These are phyloP conservation scores for Mortierella sp. DNA, from an alignment of 371 early-diverging fungal genomes.

Conservation along the genomic window DNA sequence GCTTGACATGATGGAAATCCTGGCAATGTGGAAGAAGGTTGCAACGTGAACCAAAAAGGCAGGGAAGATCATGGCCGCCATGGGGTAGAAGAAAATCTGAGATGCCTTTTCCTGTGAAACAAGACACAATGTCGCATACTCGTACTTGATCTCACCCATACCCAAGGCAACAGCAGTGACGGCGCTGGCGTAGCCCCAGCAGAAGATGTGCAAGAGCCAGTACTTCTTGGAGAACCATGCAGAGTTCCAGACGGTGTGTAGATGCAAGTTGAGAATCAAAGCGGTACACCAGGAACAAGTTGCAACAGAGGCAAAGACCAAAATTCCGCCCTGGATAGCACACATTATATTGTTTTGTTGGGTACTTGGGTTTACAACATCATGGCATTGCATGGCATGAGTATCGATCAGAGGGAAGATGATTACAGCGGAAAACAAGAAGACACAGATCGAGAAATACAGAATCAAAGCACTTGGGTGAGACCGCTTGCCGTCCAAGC, in stretches of 20 bases:
- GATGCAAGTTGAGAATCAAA: conserved; percentile 73
- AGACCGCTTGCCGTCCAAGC: conserved; percentile 71
- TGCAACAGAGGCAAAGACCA: conserved; percentile 69
- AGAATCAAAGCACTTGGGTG: conserved; percentile 78
- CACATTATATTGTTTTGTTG: conserved; percentile 73
- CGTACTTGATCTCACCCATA: conserved; percentile 66
- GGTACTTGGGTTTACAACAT: conserved; percentile 58
- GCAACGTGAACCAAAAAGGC: conserved; percentile 68
- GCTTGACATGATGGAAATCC: conserved; percentile 62
- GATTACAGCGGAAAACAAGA: conserved; percentile 66
- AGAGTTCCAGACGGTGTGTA: conserved; percentile 78
- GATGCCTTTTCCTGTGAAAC: conserved; percentile 65
- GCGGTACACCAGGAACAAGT: conserved; percentile 73
- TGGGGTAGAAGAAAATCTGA: conserved; percentile 70
- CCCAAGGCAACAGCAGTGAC: conserved; percentile 65
- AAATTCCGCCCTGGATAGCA: conserved; percentile 71
- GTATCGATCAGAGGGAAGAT: conserved; percentile 70
- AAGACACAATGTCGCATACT: conserved; percentile 72
- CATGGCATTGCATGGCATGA: conserved; percentile 67
- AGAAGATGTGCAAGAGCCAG: conserved; percentile 62
- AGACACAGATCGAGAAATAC: conserved; percentile 67
- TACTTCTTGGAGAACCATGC: conserved; percentile 69
- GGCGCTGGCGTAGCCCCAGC: conserved; percentile 71
- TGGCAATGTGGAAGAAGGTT: conserved; percentile 75
- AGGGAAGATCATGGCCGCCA: conserved; percentile 70